Conservation (phyloP, 2,329 filamentous ascomycete species). For the Phaeosphaeriaceae sp. region DNA sequence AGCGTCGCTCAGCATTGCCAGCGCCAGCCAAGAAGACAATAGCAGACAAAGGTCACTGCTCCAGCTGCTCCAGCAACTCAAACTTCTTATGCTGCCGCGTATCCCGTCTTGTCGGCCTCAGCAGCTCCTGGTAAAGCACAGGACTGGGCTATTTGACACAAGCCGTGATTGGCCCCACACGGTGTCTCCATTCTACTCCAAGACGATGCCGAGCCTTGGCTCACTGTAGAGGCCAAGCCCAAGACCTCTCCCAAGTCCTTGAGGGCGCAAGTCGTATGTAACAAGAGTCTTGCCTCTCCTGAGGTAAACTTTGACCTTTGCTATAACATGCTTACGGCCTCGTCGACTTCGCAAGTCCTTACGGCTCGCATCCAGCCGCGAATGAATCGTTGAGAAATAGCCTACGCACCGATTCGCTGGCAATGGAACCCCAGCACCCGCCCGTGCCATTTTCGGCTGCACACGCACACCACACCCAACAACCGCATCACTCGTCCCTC, state of each 20-base stretch:
- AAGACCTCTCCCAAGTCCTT: constrained; percentile 41
- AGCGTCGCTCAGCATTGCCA: constrained; percentile 14
- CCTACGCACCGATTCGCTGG: constrained; percentile 26
- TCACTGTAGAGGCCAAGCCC: constrained; percentile 35
- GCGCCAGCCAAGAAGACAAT: constrained; percentile 12
- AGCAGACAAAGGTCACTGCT: constrained; percentile 2
- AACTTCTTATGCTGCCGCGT: constrained; percentile 26
- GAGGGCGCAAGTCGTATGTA: constrained; percentile 39
- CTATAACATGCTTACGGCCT: constrained; percentile 45
- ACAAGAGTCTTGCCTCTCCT: constrained; percentile 44
- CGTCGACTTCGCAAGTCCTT: constrained; percentile 24
- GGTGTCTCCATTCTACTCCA: constrained; percentile 23
- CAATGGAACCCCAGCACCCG: constrained; percentile 43
- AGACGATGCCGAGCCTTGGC: constrained; percentile 35
- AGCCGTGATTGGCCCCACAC: constrained; percentile 30
- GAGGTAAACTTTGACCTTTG: constrained; percentile 33
- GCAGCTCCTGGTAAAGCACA: constrained; percentile 14
- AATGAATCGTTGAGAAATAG: constrained; percentile 37
- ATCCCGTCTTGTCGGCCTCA: constrained; percentile 37
- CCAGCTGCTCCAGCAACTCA: constrained; percentile 3
- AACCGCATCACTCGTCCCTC: constrained; percentile 13
- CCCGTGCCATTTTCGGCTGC: constrained; percentile 35
- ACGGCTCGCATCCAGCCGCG: constrained; percentile 25
- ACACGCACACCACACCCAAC: constrained; percentile 22
- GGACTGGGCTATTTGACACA: constrained; percentile 4